Base-by-base conservation (phyloP, 2,329 filamentous ascomycete genomes). In the Lasiodiplodia hormozganensis region DNA sequence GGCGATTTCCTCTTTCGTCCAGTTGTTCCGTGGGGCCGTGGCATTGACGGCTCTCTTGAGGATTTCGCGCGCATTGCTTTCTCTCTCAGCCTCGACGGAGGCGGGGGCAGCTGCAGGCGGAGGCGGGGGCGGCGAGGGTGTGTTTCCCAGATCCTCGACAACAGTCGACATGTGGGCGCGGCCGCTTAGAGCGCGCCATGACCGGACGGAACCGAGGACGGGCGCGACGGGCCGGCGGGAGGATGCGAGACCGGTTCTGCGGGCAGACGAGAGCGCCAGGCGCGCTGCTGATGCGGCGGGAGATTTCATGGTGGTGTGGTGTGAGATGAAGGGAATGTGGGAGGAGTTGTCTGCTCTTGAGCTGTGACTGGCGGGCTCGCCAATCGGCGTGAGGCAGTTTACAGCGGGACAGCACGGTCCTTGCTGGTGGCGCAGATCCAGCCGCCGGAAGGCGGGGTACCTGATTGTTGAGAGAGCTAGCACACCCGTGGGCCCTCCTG, bases 1-100 rank as follows among this genome's bases (percentile, higher is more conserved):
- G 11, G 90, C 83, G 70, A 97, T 93, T 81, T 97, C 91, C 71
- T 94, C 89, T 72, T 87, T 88, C 6, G 92, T 92, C 94, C 93
- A 97, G 78, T 90, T 87, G 74, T 89, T 90, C 62, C 92, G 85
- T 14, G 92, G 87, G 6, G 77, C 81, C 1, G 81, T 85, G 25
- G 90, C 89, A 54, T 85, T 83, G 25, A 91, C 83, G 10, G 92
- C 91, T 72, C 77, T 72, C 69, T 80, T 76, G 60, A 85, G 76
- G 60, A 77, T 77, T 25, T 68, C 47, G 58, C 60, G 56, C 31
- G 67, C 67, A 43, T 60, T 60, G 51, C 43, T 51, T 38, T 49
- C 57, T 34, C 65, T 28, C 43, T 38, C 54, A 52, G 65, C 65
- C 43, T 60, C 65, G 54, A 67, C 56, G 6, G 65, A 53, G 5